Evolutionary conservation across 768 basidiomycete species (phyloP).

Genomic region (Mycena epipterygia): DNA sequence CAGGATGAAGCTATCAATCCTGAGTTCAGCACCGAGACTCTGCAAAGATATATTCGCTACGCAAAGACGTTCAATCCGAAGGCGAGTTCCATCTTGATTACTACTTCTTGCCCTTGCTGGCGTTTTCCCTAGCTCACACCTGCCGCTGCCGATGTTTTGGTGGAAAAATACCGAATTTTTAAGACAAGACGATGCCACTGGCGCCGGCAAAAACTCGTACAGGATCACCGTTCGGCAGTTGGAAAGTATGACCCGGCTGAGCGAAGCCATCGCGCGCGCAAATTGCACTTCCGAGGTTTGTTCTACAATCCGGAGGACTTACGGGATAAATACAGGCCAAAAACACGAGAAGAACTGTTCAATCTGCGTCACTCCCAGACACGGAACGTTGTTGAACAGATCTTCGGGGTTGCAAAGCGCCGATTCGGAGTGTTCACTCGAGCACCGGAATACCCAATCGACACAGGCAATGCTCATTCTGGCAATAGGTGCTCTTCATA

Average conservation of each 20-base stretch:
- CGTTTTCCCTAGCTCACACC: conserved; percentile 78
- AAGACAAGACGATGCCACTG: conserved; percentile 92
- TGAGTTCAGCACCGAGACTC: conserved; percentile 96
- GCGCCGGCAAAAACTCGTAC: conserved; percentile 91
- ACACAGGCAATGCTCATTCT: too few relatives aligned
- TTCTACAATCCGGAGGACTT: too few relatives aligned
- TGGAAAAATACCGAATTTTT: conserved; percentile 95
- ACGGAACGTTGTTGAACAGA: too few relatives aligned
- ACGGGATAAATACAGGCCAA: too few relatives aligned
- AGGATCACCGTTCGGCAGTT: conserved; percentile 98
- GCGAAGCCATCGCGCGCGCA: conserved; percentile 96
- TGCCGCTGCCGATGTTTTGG: conserved; percentile 92
- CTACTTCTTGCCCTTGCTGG: conserved; percentile 15
- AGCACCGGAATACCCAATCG: too few relatives aligned
- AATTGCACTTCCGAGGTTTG: conserved; percentile 94
- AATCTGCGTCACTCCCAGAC: too few relatives aligned
- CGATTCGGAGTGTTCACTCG: too few relatives aligned
- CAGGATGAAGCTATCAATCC: conserved; percentile 95
- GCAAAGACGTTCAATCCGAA: conserved; percentile 98
- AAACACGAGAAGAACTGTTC: too few relatives aligned
- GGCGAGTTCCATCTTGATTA: conserved; percentile 56
- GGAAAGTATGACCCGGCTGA: conserved; percentile 98
- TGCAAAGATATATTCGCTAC: conserved; percentile 97
- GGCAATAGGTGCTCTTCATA: too few relatives aligned
- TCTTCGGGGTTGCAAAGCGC: too few relatives aligned